Conservation (phyloP, 805 yeast genomes). For the Ogataea sp. region DNA sequence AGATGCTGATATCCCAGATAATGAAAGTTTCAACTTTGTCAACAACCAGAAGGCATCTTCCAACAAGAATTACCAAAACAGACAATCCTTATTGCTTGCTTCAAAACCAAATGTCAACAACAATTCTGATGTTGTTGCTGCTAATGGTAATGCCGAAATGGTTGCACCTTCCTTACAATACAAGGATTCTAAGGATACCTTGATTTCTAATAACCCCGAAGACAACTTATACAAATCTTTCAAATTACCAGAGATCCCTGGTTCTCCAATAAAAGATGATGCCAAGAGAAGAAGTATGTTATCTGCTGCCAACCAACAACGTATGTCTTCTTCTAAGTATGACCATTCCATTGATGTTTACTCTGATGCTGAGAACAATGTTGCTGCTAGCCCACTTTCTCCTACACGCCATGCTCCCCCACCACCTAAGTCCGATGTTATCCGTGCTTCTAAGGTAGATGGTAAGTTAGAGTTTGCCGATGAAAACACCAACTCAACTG, state of each 20-base stretch:
- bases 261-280: constrained; percentile 26
- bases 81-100: constrained; percentile 18
- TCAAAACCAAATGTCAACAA: neutral
- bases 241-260: constrained; percentile 40
- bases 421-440: constrained; percentile 2
- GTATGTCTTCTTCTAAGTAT: neutral
- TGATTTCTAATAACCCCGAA: constrained; percentile 30
- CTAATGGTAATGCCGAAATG: no score
- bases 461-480: constrained; percentile 10
- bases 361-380: neutral
- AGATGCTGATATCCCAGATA: no score
- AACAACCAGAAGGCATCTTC: constrained; percentile 23
- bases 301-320: constrained; percentile 6
- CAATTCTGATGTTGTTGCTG: no score
- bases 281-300: constrained; percentile 6
- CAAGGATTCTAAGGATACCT: constrained; percentile 30
- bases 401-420: constrained; percentile 6
- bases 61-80: constrained; percentile 15
- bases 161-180: constrained; percentile 13
- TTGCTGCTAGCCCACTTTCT: neutral
- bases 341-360: neutral
- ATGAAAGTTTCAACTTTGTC: constrained; percentile 19
- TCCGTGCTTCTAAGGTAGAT: constrained; percentile 4
- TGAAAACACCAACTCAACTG: neutral
- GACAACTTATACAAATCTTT: constrained; percentile 35